Evolutionary conservation across 2,329 filamentous ascomycete species (phyloP).

Genomic region (Aspergillus melleus): DNA sequence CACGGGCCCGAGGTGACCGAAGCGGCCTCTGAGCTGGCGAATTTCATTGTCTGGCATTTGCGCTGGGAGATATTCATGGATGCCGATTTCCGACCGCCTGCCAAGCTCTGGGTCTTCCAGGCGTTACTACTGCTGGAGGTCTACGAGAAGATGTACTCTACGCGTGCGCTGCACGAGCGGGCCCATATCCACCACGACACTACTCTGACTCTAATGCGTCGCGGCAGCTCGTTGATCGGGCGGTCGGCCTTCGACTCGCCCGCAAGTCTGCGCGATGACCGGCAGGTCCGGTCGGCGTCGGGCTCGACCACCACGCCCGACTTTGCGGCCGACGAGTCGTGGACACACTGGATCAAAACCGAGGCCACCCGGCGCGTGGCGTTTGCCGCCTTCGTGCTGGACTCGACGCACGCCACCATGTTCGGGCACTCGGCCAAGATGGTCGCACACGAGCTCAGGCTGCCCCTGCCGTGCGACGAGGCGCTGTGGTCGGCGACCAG

Average conservation of each 20-base stretch:
- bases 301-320: slow-evolving; percentile 53
- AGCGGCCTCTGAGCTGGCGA: slow-evolving; percentile 77
- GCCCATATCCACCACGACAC: slow-evolving; percentile 97
- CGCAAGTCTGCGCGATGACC: slow-evolving; percentile 68
- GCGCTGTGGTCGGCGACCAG: slow-evolving; percentile 88
- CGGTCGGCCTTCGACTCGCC: slow-evolving; percentile 82
- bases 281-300: slow-evolving; percentile 40
- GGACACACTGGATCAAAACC: slow-evolving; percentile 93
- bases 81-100: slow-evolving; percentile 81
- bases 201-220: slow-evolving; percentile 90
- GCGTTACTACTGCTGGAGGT: slow-evolving; percentile 83
- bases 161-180: slow-evolving; percentile 84
- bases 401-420: slow-evolving; percentile 96
- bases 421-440: slow-evolving; percentile 96
- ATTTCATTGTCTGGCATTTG: slow-evolving; percentile 90
- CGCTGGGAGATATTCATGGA: slow-evolving; percentile 96
- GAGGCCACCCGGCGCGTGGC: slow-evolving; percentile 87
- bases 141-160: slow-evolving; percentile 98
- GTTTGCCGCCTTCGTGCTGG: slow-evolving; percentile 91
- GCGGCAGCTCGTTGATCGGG: slow-evolving; percentile 86
- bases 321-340: slow-evolving; percentile 78
- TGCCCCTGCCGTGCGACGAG: slow-evolving; percentile 90
- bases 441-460: slow-evolving; percentile 92
- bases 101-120: slow-evolving; percentile 95
- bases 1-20: slow-evolving; percentile 73